Base-by-base conservation (phyloP, 176 grass and related monocot genomes). In the Oryza rufipogon region DNA sequence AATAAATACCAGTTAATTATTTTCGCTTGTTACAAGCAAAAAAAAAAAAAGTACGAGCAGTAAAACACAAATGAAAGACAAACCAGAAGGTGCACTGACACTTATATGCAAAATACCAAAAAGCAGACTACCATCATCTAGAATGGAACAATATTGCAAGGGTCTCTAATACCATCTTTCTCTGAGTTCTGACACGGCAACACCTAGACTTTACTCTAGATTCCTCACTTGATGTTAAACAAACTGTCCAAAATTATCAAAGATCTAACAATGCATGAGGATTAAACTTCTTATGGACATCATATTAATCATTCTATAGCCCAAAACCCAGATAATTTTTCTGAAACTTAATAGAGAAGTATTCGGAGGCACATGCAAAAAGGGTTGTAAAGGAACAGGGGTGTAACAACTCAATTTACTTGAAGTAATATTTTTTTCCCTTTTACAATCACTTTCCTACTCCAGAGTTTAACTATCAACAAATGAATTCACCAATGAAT, bases 1-100 rank as follows among this genome's bases (percentile, higher is more conserved):
- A 81, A 33, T 78, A 72, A 70, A 46, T 82, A 81, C n/a, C 23
- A 26, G 26, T 23, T 42, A 67, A 67, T 19, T 36, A 61, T 64
- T 73, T 42, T 81, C 73, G 3, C 38, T 78, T 56, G 8, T 38
- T 70, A 66, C 2, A 82, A 67, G 58, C n/a, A 71, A 77, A 28
- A 28, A 28, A 28, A n/a, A 25, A 38, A n/a, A 63, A 63, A 7
- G 13, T 73, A 73, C 58, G 22, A 4, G 58, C 19, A 63, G 58
- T 23, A 70, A 49, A 87, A 8, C 3, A 76, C 36, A 84, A 48
- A 8, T 86, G 77, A 80, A 30, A 11, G 63, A 67, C 25, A 9
- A 46, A 68, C 20, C 28, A 75, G 44, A 52, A 52, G 74, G 23
- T 68, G 25, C 56, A 58, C 60, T 47, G 14, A 74, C 26, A 74